A percentile compares a stretch with the other conserved stretches of the same genome.
Conservation (phyloP, 352 stramenopile genomes). For the Bremia lactucae region DNA sequence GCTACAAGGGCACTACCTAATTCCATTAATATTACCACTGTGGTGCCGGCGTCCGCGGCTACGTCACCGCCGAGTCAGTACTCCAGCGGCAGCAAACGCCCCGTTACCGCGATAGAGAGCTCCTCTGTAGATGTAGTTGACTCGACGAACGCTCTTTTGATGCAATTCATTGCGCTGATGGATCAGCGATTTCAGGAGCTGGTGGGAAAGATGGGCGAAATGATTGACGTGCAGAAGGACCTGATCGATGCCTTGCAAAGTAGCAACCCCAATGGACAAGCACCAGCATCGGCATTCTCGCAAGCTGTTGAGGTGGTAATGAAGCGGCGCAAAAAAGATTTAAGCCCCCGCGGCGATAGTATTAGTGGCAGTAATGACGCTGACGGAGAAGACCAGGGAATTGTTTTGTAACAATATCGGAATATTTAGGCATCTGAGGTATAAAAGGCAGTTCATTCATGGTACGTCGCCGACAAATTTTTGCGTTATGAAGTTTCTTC, state of each 20-base stretch:
- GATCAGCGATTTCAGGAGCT: constrained; percentile 67
- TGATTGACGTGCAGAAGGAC: constrained; percentile 64
- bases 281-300: constrained; percentile 21
- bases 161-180: constrained; percentile 54
- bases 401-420: constrained; percentile 13
- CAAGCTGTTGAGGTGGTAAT: constrained; percentile 25
- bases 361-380: constrained; percentile 3
- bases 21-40: neutral
- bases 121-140: constrained; percentile 11
- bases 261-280: constrained; percentile 26
- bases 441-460: no score
- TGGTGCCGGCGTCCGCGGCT: neutral
- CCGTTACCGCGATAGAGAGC: constrained; percentile 16
- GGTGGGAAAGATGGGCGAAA: constrained; percentile 60
- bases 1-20: neutral
- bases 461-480: no score
- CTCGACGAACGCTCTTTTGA: constrained; percentile 27
- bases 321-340: constrained; percentile 34
- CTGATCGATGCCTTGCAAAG: constrained; percentile 49
- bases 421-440: no score
- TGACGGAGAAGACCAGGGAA: constrained; percentile 2
- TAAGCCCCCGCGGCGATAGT: constrained; percentile 3
- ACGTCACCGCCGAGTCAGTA: constrained; percentile 2
- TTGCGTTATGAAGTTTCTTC: no score
- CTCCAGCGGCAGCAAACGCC: constrained; percentile 19